Conservation (phyloP, 768 basidiomycete species). For the Lactarius quietus region DNA sequence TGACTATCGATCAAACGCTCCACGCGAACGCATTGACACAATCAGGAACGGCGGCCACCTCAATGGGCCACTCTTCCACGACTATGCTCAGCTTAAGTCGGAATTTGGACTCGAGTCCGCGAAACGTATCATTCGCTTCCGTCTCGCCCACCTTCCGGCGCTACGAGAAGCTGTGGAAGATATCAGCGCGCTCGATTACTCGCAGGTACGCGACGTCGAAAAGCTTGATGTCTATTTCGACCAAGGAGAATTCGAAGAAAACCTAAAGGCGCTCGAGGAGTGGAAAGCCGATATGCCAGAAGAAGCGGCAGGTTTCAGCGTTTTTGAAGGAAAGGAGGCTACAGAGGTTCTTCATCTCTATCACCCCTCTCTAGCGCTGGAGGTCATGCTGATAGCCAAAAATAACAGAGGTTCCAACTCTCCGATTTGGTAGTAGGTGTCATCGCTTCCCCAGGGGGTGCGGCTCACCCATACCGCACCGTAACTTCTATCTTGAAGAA, state of each 20-base stretch:
- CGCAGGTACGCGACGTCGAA: conserved; percentile 57
- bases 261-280: conserved; percentile 41
- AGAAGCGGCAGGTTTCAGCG: conserved; percentile 36
- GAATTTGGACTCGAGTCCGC: conserved; percentile 46
- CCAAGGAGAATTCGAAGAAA: conserved; percentile 39
- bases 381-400: background rate
- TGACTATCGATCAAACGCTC: background rate
- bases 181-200: conserved; percentile 48
- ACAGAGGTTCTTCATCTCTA: conserved; percentile 32
- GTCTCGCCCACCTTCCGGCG: conserved; percentile 53
- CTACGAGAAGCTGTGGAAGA: conserved; percentile 49
- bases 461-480: conserved; percentile 67
- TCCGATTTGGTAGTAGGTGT: conserved; percentile 46
- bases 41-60: conserved; percentile 72
- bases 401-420: conserved; percentile 47
- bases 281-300: conserved; percentile 52
- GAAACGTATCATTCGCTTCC: conserved; percentile 54
- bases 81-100: conserved; percentile 48
- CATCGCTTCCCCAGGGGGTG: conserved; percentile 52
- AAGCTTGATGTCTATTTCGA: conserved; percentile 55
- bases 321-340: conserved; percentile 36
- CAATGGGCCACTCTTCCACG: conserved; percentile 54
- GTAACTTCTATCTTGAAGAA: conserved; percentile 56
- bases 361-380: background rate
- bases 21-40: background rate